Percentiles rank a stretch among this genome's conserved stretches.
These are phyloP conservation scores for Metarhizium rileyi DNA, from an alignment of 2,329 filamentous ascomycete species.

Conservation along the genomic window DNA sequence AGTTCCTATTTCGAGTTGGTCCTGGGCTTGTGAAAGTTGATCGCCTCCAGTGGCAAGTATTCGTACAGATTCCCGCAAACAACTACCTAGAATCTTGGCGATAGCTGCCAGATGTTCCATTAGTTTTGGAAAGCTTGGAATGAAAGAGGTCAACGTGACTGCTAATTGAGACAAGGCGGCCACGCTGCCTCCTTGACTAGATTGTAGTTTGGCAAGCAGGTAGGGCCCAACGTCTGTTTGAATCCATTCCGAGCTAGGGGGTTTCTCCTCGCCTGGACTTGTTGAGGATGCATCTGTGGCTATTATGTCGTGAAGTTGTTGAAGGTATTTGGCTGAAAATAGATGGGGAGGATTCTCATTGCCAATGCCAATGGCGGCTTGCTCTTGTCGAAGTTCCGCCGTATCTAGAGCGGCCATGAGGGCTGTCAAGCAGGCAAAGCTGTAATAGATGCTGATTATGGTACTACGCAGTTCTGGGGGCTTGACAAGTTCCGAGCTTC, in stretches of 20 bases:
- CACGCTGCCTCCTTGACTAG: slow-evolving; percentile 32
- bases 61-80: slow-evolving; percentile 21
- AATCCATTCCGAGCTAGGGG: slow-evolving; percentile 5
- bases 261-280: slow-evolving; percentile 9
- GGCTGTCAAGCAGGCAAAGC: slow-evolving; percentile 40
- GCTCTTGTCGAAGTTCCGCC: slow-evolving; percentile 12
- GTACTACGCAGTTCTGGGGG: slow-evolving; percentile 20
- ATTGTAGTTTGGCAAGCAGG: slow-evolving; percentile 36
- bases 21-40: slow-evolving; percentile 15
- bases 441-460: slow-evolving; percentile 24
- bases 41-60: slow-evolving; percentile 12
- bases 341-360: slow-evolving; percentile 15
- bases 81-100: slow-evolving; percentile 24
- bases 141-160: slow-evolving; percentile 27
- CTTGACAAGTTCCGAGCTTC: slow-evolving; percentile 9
- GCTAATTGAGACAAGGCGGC: slow-evolving; percentile 32
- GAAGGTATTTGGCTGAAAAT: slow-evolving; percentile 30
- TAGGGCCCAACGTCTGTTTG: slow-evolving; percentile 15
- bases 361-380: neutral
- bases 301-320: slow-evolving; percentile 28
- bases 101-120: slow-evolving; percentile 32
- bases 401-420: slow-evolving; percentile 42
- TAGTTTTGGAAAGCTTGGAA: slow-evolving; percentile 37
- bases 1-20: slow-evolving; percentile 30
- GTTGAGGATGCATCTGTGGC: slow-evolving; percentile 10